Base-by-base conservation (phyloP, 495 filamentous ascomycete species). In the Hyaloscypha finlandica region DNA sequence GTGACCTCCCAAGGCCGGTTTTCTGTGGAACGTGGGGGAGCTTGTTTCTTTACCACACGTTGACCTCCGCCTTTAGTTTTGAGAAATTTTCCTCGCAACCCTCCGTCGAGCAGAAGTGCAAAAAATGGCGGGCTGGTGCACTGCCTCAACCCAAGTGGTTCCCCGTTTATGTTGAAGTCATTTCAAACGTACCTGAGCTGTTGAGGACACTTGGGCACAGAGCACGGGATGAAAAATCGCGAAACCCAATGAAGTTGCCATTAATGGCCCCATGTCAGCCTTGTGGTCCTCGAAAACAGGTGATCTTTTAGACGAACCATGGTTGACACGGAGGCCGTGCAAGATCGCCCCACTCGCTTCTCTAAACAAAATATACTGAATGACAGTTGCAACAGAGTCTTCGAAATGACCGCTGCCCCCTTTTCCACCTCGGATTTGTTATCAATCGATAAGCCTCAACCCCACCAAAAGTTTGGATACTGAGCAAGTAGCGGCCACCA, bases 381-480 rank as follows among this genome's bases (percentile, higher is more conserved):
- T 48, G 42, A 6, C 1, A 37, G 12, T 37, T 37, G 35, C 35
- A 19, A 16, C 42, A 2, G 42, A 48, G 16, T 14, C 16, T 48
- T 48, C 16, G 42, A 12, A 48, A 48, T 16, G 6, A 19, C 42
- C 42, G 42, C 42, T 48, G 16, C 42, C 25, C 25, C 25, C 25
- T 25, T 25, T 25, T 19, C 16, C 42, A 1, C 16, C 42, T 48
- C 42, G 9, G 9, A 19, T 48, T 19, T 48, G 11, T 48, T 48
- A 48, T 48, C 42, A 12, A 3, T 25, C 11, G 42, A 48, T 19
- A 48, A 19, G 42, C 16, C 16, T 48, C 9, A 42, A 20, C 22
- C 55, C 60, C 19, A 31, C 42, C n/a, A 67, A 33, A 53, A 53
- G 45, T 37, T 25, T 39, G 16, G 16, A 68, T 22, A 39, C 11